Conservation (phyloP, 352 stramenopile species). For the Globisporangium solare region DNA sequence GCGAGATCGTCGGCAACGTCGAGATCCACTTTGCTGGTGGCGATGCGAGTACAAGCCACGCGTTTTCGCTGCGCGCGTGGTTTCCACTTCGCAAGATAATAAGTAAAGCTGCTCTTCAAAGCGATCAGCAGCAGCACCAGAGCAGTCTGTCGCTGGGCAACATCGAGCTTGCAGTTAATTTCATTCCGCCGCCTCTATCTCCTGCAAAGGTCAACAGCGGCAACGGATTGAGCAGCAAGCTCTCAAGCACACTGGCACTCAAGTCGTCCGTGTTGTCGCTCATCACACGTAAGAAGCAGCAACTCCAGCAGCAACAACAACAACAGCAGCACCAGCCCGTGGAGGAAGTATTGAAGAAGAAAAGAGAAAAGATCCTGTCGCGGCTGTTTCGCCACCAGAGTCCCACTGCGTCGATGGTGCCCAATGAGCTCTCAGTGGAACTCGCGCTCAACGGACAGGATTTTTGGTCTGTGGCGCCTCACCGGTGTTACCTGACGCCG, state of each 20-base stretch:
- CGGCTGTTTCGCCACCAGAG: conserved; percentile 37
- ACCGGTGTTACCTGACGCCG: conserved; percentile 26
- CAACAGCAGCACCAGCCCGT: background rate
- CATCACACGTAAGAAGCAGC: conserved; percentile 32
- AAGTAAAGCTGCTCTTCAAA: background rate
- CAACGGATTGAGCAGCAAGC: conserved; percentile 3
- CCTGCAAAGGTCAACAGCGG: background rate
- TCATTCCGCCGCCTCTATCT: conserved; percentile 16
- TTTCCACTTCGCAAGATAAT: conserved; percentile 37
- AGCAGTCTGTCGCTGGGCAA: conserved; percentile 30
- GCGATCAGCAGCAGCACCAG: conserved; percentile 10
- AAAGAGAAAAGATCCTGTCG: conserved; percentile 44
- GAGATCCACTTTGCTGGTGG: conserved; percentile 32
- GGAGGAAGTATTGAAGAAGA: conserved; percentile 15
- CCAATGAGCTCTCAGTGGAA: conserved; percentile 48
- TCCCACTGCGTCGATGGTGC: conserved; percentile 24
- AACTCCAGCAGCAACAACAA: too few relatives aligned
- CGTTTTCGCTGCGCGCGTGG: conserved; percentile 46
- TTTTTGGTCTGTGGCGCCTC: conserved; percentile 43
- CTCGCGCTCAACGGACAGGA: conserved; percentile 65
- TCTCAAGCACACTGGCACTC: conserved; percentile 19
- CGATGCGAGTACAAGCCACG: conserved; percentile 11
- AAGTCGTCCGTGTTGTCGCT: conserved; percentile 48
- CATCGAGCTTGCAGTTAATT: conserved; percentile 47
- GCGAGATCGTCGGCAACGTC: conserved; percentile 54